A percentile compares a stretch with the other conserved stretches of the same genome.
Evolutionary conservation across 257 asterid species (phyloP).

Genomic region (Cinchona pubescens): DNA sequence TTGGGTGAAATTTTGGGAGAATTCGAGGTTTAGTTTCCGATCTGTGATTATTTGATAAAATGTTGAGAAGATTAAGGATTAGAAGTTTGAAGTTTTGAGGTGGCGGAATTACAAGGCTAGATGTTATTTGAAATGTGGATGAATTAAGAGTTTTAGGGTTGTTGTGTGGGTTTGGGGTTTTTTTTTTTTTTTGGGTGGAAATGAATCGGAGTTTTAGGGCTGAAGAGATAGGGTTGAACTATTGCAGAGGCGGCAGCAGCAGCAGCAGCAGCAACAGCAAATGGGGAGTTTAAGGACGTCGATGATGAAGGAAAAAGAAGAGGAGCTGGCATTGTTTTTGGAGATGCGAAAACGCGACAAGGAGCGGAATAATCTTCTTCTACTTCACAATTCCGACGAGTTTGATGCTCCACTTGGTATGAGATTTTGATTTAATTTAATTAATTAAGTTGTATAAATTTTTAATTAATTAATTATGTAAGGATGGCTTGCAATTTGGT

Average conservation of each 20-base stretch:
- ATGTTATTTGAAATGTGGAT: constrained; percentile 31
- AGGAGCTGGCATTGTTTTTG: constrained; percentile 79
- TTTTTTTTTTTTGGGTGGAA: constrained; percentile 23
- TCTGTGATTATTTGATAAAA: constrained; percentile 25
- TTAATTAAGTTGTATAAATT: neutral
- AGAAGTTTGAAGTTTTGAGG: constrained; percentile 3
- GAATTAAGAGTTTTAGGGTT: constrained; percentile 25
- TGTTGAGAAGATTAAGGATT: constrained; percentile 12
- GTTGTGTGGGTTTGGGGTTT: constrained; percentile 15
- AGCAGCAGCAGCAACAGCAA: constrained; percentile 15
- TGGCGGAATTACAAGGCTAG: constrained; percentile 28
- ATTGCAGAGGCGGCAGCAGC: constrained; percentile 18
- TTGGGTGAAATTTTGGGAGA: constrained; percentile 26
- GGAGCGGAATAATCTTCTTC: constrained; percentile 61
- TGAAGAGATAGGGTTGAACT: constrained; percentile 13
- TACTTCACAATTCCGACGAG: constrained; percentile 69
- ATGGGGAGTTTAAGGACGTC: constrained; percentile 63
- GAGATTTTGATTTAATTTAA: neutral
- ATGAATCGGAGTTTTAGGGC: constrained; percentile 92
- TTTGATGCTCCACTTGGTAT: constrained; percentile 77
- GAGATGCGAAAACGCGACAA: constrained; percentile 92
- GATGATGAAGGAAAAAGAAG: constrained; percentile 62
- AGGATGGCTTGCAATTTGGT: neutral
- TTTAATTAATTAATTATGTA: neutral
- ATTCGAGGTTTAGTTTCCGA: constrained; percentile 36